A percentile compares a stretch with the other conserved stretches of the same genome.
Evolutionary conservation across 306 rosid genomes (phyloP).

Genomic region (Casuarina cunninghamiana): DNA sequence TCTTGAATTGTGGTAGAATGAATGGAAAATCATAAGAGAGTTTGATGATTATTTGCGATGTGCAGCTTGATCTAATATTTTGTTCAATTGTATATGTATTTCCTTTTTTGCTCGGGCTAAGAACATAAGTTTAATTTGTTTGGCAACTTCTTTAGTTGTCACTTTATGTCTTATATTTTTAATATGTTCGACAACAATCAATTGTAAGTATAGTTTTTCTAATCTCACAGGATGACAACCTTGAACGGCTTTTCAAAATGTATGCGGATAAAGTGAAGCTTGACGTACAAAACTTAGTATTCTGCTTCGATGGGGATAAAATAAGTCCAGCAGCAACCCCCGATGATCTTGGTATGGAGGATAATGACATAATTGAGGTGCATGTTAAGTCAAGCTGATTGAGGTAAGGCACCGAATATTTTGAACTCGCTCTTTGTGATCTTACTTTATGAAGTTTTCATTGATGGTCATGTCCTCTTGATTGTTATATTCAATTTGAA

Average conservation of each 20-base stretch:
- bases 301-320: slow-evolving; percentile 87
- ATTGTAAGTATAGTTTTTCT: slow-evolving; percentile 1
- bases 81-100: not conserved
- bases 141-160: not conserved
- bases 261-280: slow-evolving; percentile 68
- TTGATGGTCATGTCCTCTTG: not conserved
- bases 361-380: slow-evolving; percentile 80
- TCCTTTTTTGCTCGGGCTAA: not conserved
- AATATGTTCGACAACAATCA: not conserved
- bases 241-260: slow-evolving; percentile 74
- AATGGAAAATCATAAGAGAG: not conserved
- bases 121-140: not conserved
- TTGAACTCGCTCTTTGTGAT: not conserved
- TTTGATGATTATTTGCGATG: not conserved
- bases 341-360: slow-evolving; percentile 76
- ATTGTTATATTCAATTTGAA: not conserved
- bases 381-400: slow-evolving; percentile 54
- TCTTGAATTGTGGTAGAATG: not conserved
- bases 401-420: slow-evolving; percentile 37
- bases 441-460: slow-evolving; percentile 16
- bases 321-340: slow-evolving; percentile 66
- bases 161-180: not conserved
- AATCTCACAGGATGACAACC: slow-evolving; percentile 70
- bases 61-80: not conserved
- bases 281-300: slow-evolving; percentile 51